Conservation (phyloP, 208 protist genomes). For the Trichomonas tenax region DNA sequence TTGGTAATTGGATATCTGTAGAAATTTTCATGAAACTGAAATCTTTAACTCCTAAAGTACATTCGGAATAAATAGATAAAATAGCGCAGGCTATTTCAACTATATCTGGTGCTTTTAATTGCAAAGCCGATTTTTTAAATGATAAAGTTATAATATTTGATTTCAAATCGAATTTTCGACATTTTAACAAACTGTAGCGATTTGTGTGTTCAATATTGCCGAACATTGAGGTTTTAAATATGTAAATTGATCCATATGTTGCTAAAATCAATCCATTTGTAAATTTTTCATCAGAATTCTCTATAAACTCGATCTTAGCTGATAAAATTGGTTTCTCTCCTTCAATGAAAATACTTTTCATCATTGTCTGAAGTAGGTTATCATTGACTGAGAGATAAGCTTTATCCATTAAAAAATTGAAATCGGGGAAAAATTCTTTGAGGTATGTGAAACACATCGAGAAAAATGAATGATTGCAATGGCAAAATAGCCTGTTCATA, state of each 20-base stretch:
- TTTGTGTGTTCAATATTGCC: background rate
- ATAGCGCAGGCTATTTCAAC: background rate
- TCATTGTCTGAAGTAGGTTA: background rate
- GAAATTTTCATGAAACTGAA: background rate
- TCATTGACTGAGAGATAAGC: background rate
- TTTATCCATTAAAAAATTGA: no score
- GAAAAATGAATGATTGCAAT: no score
- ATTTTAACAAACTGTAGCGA: background rate
- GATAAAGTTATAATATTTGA: background rate
- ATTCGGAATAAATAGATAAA: background rate
- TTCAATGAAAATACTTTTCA: background rate
- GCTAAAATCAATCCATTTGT: background rate
- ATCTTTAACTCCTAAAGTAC: background rate
- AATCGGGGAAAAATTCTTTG: no score
- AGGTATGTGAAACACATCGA: no score
- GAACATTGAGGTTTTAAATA: background rate
- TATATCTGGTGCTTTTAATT: background rate
- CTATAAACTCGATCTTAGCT: background rate
- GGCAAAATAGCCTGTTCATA: no score
- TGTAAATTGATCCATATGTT: background rate
- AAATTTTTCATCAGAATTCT: background rate
- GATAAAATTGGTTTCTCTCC: background rate
- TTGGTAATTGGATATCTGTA: background rate
- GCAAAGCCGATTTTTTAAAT: background rate
- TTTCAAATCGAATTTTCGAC: background rate